Evolutionary conservation across 75 land plant genomes (phyloP).

Genomic region (Picea sitchensis): DNA sequence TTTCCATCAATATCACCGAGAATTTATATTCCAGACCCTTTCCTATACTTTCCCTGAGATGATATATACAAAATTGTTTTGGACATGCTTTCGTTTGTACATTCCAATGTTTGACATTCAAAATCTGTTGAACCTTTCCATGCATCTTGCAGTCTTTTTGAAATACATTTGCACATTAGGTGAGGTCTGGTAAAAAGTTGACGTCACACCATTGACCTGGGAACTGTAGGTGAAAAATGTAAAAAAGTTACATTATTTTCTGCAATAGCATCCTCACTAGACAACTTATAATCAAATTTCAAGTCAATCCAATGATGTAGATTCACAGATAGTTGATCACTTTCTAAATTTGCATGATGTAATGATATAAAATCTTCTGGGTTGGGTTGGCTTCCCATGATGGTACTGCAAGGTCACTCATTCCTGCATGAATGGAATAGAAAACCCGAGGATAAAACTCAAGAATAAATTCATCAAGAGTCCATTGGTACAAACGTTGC

Average conservation of each 20-base stretch:
- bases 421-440: conserved; percentile 66
- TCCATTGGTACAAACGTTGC: conserved; percentile 96
- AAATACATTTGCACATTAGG: conserved; percentile 39
- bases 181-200: conserved; percentile 82
- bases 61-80: not conserved
- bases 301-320: conserved; percentile 93
- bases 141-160: not conserved
- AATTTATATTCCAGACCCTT: too few species aligned
- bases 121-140: not conserved
- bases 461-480: conserved; percentile 95
- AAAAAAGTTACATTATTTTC: conserved; percentile 87
- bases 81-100: not conserved
- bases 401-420: conserved; percentile 84
- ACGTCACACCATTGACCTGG: conserved; percentile 64
- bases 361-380: conserved; percentile 76
- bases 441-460: conserved; percentile 83
- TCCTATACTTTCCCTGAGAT: too few species aligned
- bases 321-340: conserved; percentile 61
- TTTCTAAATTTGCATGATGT: conserved; percentile 77
- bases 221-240: conserved; percentile 40
- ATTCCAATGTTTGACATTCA: not conserved
- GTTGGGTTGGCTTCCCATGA: conserved; percentile 67
- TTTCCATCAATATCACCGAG: too few species aligned
- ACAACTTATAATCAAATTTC: conserved; percentile 87
- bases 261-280: conserved; percentile 70